Percentiles rank a stretch among this genome's conserved stretches.
phyloP scores from a whole-genome alignment of 305 asterid species.

The Fraxinus albicans region DNA sequence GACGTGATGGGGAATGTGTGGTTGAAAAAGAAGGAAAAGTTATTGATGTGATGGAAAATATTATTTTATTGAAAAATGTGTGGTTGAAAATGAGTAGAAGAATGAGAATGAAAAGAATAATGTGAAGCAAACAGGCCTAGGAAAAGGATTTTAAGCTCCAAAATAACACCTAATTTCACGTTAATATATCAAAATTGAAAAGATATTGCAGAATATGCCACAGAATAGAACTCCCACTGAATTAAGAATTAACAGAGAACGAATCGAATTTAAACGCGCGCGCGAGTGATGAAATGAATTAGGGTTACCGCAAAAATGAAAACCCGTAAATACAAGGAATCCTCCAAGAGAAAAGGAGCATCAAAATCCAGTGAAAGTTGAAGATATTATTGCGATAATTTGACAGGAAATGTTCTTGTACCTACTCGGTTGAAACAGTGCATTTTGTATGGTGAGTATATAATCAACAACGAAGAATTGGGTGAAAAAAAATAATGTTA shows the following conservation, averaged over 20 bases:
- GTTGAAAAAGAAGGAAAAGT: too few relatives aligned
- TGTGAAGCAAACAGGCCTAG: too few relatives aligned
- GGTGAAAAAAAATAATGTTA: too few relatives aligned
- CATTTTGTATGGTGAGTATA: neutral
- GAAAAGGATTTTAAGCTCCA: too few relatives aligned
- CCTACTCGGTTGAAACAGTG: neutral
- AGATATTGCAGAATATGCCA: neutral
- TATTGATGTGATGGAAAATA: too few relatives aligned
- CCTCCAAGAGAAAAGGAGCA: neutral
- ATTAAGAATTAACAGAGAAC: neutral
- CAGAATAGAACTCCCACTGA: neutral
- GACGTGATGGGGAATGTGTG: too few relatives aligned
- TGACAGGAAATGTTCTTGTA: neutral
- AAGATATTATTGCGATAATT: neutral
- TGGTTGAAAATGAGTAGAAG: too few relatives aligned
- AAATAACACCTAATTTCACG: neutral
- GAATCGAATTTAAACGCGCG: neutral
- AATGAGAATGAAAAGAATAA: too few relatives aligned
- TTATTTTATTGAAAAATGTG: too few relatives aligned
- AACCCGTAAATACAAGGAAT: neutral
- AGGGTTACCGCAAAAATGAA: neutral
- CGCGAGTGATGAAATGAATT: neutral
- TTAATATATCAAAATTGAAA: neutral
- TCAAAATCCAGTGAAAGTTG: neutral
- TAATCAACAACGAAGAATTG: neutral